phyloP scores from a whole-genome alignment of 176 grass and related monocot genomes.

The Elymus sibiricus region DNA sequence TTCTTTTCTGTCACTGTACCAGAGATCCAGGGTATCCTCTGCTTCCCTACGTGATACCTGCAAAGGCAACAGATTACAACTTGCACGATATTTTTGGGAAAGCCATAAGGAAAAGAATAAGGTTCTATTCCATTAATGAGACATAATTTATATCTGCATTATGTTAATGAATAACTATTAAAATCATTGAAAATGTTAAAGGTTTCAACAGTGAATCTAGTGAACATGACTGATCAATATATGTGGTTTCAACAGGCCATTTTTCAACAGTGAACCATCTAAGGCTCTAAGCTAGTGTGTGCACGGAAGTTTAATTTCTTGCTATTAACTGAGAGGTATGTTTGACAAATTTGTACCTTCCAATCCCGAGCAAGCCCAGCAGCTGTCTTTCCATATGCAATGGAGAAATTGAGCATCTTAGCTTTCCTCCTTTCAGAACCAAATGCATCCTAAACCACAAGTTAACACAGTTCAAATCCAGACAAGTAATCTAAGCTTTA shows the following conservation, averaged over 20 bases:
- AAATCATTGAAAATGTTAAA: background rate
- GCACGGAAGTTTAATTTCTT: slow-evolving; percentile 1
- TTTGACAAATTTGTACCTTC: slow-evolving; percentile 60
- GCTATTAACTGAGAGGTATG: slow-evolving; percentile 18
- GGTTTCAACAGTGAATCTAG: slow-evolving; percentile 1
- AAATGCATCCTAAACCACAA: slow-evolving; percentile 87
- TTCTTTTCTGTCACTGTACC: slow-evolving; percentile 85
- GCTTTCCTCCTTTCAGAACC: slow-evolving; percentile 93
- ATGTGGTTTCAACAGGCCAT: background rate
- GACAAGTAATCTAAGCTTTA: background rate
- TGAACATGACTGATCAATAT: background rate
- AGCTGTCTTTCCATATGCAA: slow-evolving; percentile 95
- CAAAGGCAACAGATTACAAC: slow-evolving; percentile 19
- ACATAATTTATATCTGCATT: background rate
- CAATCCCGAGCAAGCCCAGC: slow-evolving; percentile 90
- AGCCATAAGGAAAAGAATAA: background rate
- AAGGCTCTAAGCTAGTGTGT: background rate
- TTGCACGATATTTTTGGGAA: background rate
- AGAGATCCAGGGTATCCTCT: slow-evolving; percentile 66
- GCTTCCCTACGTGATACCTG: slow-evolving; percentile 85
- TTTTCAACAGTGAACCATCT: background rate
- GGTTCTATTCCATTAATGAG: background rate
- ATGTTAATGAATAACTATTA: background rate
- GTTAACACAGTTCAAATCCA: background rate
- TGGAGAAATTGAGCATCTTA: slow-evolving; percentile 99